Evolutionary conservation across 139 green algal species (phyloP), one percentile per base, ranked within the genome.

Genomic region (Ettlia oleoabundans): DNA sequence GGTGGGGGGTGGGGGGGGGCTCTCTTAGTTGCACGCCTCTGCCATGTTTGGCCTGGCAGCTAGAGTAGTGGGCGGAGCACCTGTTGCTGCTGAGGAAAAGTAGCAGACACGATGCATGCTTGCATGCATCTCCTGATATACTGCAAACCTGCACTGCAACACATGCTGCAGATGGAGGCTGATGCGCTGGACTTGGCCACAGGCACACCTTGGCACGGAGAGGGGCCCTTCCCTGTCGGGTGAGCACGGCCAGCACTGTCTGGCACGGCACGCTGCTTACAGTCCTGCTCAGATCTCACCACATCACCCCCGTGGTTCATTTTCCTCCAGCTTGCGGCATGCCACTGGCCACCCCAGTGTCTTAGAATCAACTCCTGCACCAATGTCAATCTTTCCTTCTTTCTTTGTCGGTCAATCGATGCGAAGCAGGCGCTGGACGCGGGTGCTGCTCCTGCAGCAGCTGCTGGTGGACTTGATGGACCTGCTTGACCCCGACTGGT

Each of bases 391-490:
- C n/a, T n/a, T n/a, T n/a, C n/a, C n/a, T 58, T 10, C 47, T 58
- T 15, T 24, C 13, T 15, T 15, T 15, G 47, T 10, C 13, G 15
- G 13, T 10, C 47, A 58, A 24, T 24, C 47, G 10, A 15, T 15
- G 47, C 47, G 18, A 6, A 8, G 47, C 82, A 86, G 83, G 76
- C 76, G 86, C 24, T 94, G 91, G 91, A 91, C 86, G 37, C 85
- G 91, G 0, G 81, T 91, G 64, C 88, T 94, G 33, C 68, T 94
- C 73, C 43, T 94, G 84, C 91, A 94, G 82, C 91, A 94, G 85
- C 70, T 95, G 79, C 80, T 93, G 65, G 88, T 94, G 37, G 92
- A 95, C n/a, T 63, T 91, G 4, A 86, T 93, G 28, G 92, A 95
- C 53, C 58, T 95, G 47, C 85, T 95, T 9, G 92, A 95, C 85